Evolutionary conservation across 306 rosid species (phyloP), one percentile per base, ranked within the genome.

Genomic region (Oemleria cerasiformis): DNA sequence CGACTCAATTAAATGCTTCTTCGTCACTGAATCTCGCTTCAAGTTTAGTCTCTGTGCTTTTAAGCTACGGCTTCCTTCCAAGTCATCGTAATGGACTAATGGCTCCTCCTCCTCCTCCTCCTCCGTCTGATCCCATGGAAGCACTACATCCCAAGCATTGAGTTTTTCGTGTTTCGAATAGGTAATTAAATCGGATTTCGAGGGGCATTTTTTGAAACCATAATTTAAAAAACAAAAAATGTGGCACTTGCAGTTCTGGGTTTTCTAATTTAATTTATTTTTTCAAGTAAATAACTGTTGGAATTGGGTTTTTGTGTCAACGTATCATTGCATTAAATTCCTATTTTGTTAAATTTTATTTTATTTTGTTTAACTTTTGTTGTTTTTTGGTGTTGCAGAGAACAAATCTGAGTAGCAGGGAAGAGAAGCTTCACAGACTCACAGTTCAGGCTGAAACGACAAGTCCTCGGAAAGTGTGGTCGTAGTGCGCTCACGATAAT

Each of bases 381-480:
- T 71, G 47, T 63, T 36, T 42, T 40, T 71, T 17, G 63, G 63
- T 55, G 61, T 73, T 71, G 47, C 68, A 58, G 77, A 58, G 72
- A 41, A 68, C 72, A 49, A 64, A 14, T 21, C 20, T 40, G 63
- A 20, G 63, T 17, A 43, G 78, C 74, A 57, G 36, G 36, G 36
- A 30, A 30, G 39, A 53, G 38, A 56, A 15, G 66, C 47, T 61
- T 39, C 66, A 61, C n/a, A n/a, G n/a, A n/a, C n/a, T n/a, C n/a
- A n/a, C 65, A 43, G 20, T 73, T 55, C 71, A 43, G 75, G 68
- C 76, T 58, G 61, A 72, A 76, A 45, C 58, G 75, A 62, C 78
- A 34, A 34, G 66, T 8, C 81, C 71, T 75, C 14, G 50, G 50
- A 36, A 43, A 45, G 36, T 55, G 55, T 41, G 64, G 36, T 51